phyloP scores from a whole-genome alignment of 108 stramenopile species.

The Conticribra guillardii region DNA sequence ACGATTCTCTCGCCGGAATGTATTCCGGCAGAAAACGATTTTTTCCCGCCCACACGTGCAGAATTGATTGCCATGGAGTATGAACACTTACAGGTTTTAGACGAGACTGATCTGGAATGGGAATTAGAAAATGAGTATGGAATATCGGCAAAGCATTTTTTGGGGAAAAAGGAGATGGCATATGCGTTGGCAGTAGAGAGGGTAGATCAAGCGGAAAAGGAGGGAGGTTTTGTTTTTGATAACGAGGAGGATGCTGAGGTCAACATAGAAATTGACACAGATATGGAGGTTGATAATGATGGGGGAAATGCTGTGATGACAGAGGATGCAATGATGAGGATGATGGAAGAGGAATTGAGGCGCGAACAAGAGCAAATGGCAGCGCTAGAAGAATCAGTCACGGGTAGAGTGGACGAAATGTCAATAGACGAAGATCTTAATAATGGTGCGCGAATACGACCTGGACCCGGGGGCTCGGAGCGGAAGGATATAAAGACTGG shows the following conservation, averaged over 20 bases:
- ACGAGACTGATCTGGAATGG: slow-evolving; percentile 29
- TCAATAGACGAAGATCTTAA: neutral
- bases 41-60: slow-evolving; percentile 26
- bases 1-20: slow-evolving; percentile 7
- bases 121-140: slow-evolving; percentile 50
- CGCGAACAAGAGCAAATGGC: slow-evolving; percentile 15
- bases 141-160: slow-evolving; percentile 47
- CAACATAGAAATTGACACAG: neutral
- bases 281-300: neutral
- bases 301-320: slow-evolving; percentile 21
- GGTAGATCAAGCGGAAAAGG: slow-evolving; percentile 30
- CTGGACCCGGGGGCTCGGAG: no score
- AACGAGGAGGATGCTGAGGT: slow-evolving; percentile 1
- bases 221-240: slow-evolving; percentile 16
- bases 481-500: no score
- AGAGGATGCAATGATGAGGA: slow-evolving; percentile 50
- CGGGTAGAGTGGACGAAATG: slow-evolving; percentile 6
- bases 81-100: slow-evolving; percentile 32
- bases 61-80: slow-evolving; percentile 47
- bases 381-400: neutral
- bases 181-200: slow-evolving; percentile 51
- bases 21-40: slow-evolving; percentile 3
- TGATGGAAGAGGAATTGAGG: slow-evolving; percentile 54
- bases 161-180: slow-evolving; percentile 49
- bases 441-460: no score